Base-by-base conservation (phyloP, 257 asterid genomes). In the Nyctanthes arbortristis region DNA sequence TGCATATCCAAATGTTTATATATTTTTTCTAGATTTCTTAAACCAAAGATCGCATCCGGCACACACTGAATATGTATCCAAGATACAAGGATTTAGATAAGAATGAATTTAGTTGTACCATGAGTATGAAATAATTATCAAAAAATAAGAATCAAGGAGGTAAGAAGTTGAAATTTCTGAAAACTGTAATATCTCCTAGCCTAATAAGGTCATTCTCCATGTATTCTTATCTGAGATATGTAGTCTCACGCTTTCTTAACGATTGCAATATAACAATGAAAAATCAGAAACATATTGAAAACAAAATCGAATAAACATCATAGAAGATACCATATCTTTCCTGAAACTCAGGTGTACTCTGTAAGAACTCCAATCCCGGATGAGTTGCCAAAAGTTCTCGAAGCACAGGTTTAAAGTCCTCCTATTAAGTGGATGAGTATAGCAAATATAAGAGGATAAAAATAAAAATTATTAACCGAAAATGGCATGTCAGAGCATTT, bases 261-360 rank as follows among this genome's bases (percentile, higher is more conserved):
- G 24, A 52, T 20, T 28, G 16, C 28, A 52, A 52, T 52, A 22
- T n/a, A n/a, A 52, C 14, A 20, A 22, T 1, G 0, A 52, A 52
- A 52, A 52, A 52, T 65, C 20, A 9, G 73, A 7, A 24, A 52
- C 7, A 0, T 24, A 9, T 52, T 9, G 16, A 14, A 10, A 7
- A 30, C 3, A 52, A 22, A 22, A 6, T 22, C n/a, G 31, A 72
- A 70, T 18, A 52, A 43, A 63, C 34, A 10, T 64, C 52, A 25
- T 56, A 76, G 78, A 74, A 58, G 65, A 65, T 91, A 94, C 99
- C 97, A 77, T 94, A 94, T 91, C 99, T 85, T 85, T 91, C 99
- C 80, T 94, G 99, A 81, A 94, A 94, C 78, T 94, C 99, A 77
- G 99, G 99, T 78, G 99, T 94, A 67, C 92, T 88, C 77, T 89